These are phyloP conservation scores for Starmerella bombi DNA, from an alignment of 805 yeast species.

Conservation along the genomic window DNA sequence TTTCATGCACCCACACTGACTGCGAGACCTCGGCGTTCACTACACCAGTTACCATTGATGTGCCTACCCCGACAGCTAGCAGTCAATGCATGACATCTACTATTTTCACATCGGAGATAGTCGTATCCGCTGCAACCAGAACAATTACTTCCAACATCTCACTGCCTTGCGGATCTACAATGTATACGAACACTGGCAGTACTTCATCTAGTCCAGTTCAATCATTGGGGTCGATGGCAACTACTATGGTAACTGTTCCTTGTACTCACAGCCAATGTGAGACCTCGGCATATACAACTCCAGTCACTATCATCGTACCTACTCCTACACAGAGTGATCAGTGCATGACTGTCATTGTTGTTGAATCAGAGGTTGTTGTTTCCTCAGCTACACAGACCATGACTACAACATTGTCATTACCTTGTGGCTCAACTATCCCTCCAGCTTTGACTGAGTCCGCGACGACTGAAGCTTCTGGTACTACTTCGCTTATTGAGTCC, in stretches of 20 bases:
- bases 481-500: not conserved
- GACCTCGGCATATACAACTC: constrained; percentile 1
- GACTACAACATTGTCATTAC: constrained; percentile 4
- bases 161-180: constrained; percentile 5
- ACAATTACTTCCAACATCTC: constrained; percentile 3
- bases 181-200: no score
- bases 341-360: constrained; percentile 4
- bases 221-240: not conserved
- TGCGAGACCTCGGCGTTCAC: constrained; percentile 3
- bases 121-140: constrained; percentile 3
- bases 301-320: constrained; percentile 3
- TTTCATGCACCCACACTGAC: constrained; percentile 9
- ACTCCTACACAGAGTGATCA: constrained; percentile 5
- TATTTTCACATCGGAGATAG: not conserved
- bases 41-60: constrained; percentile 2
- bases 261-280: constrained; percentile 9
- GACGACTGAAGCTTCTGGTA: not conserved
- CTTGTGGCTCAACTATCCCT: constrained; percentile 4
- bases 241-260: constrained; percentile 5
- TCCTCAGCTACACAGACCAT: constrained; percentile 5
- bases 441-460: not conserved
- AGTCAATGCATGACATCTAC: constrained; percentile 10
- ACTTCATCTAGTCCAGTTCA: no score
- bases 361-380: constrained; percentile 1
- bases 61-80: constrained; percentile 4